These are phyloP conservation scores for Magnaporthiopsis incrustans DNA, from an alignment of 2,329 filamentous ascomycete genomes.

Conservation along the genomic window DNA sequence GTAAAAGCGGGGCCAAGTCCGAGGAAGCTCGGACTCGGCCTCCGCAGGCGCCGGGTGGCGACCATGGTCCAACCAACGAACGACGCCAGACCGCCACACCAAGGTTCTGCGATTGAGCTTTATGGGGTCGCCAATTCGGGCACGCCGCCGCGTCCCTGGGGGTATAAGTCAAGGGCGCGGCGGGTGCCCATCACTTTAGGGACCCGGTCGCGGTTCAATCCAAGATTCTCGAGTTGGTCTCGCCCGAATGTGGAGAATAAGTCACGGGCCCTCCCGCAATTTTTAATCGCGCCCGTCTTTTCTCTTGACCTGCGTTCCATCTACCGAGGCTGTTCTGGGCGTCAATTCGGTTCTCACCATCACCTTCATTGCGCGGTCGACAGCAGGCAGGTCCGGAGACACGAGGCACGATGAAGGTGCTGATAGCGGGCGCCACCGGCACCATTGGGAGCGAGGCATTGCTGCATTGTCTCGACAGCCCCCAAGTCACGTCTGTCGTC, in stretches of 20 bases:
- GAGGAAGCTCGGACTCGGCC: neutral
- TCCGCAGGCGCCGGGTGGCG: neutral
- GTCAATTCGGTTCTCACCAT: too few species aligned
- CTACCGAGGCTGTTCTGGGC: neutral
- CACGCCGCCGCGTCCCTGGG: neutral
- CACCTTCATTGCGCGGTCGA: too few species aligned
- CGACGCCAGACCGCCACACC: too few species aligned
- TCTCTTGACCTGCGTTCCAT: too few species aligned
- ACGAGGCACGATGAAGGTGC: conserved; percentile 1
- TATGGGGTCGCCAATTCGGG: neutral
- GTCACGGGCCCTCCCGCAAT: neutral
- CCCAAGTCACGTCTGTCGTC: neutral
- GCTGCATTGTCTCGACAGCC: neutral
- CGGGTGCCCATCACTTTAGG: neutral
- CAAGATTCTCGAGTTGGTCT: neutral
- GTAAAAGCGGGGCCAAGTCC: neutral
- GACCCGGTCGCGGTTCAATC: neutral
- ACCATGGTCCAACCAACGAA: neutral
- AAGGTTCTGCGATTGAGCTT: neutral
- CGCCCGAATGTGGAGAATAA: neutral
- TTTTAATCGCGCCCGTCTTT: neutral
- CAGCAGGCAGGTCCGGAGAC: neutral
- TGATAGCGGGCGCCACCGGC: conserved; percentile 16
- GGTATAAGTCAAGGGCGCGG: neutral
- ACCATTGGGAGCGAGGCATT: conserved; percentile 21